Conservation (phyloP, 176 grass and related monocot genomes). For the bread wheat (Triticum aestivum) region IWGSC_CS_RefSeq_v2.1 NC_057801.1:669379740-669380239, state of each 20-base stretch:
- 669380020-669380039: too few relatives aligned
- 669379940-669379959: too few relatives aligned
- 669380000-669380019: not conserved
- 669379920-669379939: conserved; percentile 52
- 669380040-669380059: too few relatives aligned
- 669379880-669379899: conserved; percentile 44
- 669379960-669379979: conserved; percentile 41
- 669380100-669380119: too few relatives aligned
- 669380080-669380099: too few relatives aligned
- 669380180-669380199: too few relatives aligned
- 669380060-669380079: too few relatives aligned
- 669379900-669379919: conserved; percentile 60
- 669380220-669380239: too few relatives aligned
- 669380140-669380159: too few relatives aligned
- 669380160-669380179: too few relatives aligned
- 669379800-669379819: conserved; percentile 97
- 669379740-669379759: conserved; percentile 56
- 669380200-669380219: too few relatives aligned
- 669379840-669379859: conserved; percentile 73
- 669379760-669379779: conserved; percentile 75
- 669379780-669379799: conserved; percentile 67
- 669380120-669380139: too few relatives aligned
- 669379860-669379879: conserved; percentile 63
- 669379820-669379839: conserved; percentile 65
- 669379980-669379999: conserved; percentile 47